Evolutionary conservation across 345 rosid species (phyloP), one percentile per base, ranked within the genome.

Genomic region (Rhodamnia rubescens): DNA sequence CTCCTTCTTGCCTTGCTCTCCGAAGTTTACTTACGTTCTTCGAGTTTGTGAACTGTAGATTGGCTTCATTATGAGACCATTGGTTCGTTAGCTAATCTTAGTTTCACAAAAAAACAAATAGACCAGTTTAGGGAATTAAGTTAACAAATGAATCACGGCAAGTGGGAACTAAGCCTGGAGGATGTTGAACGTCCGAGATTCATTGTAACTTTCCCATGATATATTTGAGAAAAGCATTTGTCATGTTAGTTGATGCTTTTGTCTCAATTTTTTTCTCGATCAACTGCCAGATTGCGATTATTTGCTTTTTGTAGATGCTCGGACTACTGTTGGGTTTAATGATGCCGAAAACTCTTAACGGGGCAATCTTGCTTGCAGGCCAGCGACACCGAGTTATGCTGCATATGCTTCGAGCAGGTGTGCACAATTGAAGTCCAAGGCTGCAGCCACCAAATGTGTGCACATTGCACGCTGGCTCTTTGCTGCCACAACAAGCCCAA

Each of bases 391-490:
- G 99, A 98, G 84, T 83, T 96, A 58, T 98, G 99, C 89, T 95
- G 97, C 89, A 98, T 98, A 89, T 98, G 99, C 91, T 98, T 98
- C 85, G 99, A 98, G 91, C 99, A 96, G 83, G 93, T 90, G 21
- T 97, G 99, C 85, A 96, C 98, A 7, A 97, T 97, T 52, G 99
- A 96, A 93, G 99, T 97, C 8, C 93, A 94, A 85, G 90, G 88
- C 87, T 97, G 99, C 24, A 96, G 99, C 61, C 99, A 97, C 88
- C 99, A 95, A 89, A 94, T 97, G 99, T 97, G 99, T 86, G 99
- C 99, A 56, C 97, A 93, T 74, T 97, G 99, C 93, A 96, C 97
- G 2, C 91, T 97, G n/a, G 96, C 99, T 74, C 92, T 97, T 18
- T 97, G 99, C 87, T 97, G 99, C 89, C 97, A 97, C 89, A 96